These are phyloP conservation scores for Colletotrichum camelliae DNA, from an alignment of 2,329 filamentous ascomycete genomes.

Conservation along the genomic window DNA sequence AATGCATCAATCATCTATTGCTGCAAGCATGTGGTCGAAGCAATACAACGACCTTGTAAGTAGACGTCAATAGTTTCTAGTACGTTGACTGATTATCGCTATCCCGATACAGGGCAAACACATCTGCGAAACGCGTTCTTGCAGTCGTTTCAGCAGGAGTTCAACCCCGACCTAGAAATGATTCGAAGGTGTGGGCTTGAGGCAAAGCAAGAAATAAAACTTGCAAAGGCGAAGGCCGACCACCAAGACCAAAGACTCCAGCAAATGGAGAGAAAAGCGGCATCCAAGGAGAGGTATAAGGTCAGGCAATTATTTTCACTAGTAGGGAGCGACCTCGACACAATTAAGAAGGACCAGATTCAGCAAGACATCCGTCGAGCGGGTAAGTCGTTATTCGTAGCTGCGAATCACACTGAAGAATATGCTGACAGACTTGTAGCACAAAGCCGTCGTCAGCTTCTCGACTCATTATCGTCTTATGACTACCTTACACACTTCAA, in stretches of 20 bases:
- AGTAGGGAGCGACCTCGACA: background rate
- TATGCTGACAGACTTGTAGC: background rate
- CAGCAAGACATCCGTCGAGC: background rate
- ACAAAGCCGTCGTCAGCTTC: background rate
- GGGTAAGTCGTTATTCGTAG: background rate
- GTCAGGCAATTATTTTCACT: background rate
- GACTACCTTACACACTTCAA: background rate
- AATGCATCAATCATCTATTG: background rate
- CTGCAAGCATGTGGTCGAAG: background rate
- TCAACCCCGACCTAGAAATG: background rate
- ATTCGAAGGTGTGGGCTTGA: background rate
- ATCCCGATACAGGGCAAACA: background rate
- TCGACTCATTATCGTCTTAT: background rate
- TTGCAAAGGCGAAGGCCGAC: background rate
- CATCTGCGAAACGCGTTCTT: background rate
- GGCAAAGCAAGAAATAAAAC: background rate
- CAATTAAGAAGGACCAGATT: background rate
- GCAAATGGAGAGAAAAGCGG: background rate
- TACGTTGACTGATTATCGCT: background rate
- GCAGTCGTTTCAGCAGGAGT: background rate
- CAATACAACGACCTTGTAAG: background rate
- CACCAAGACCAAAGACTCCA: background rate
- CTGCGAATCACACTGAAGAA: fast-evolving
- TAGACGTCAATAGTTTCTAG: fast-evolving
- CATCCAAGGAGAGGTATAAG: background rate